Conservation (phyloP, 495 filamentous ascomycete genomes). For the Lophiostoma macrostomum region DNA sequence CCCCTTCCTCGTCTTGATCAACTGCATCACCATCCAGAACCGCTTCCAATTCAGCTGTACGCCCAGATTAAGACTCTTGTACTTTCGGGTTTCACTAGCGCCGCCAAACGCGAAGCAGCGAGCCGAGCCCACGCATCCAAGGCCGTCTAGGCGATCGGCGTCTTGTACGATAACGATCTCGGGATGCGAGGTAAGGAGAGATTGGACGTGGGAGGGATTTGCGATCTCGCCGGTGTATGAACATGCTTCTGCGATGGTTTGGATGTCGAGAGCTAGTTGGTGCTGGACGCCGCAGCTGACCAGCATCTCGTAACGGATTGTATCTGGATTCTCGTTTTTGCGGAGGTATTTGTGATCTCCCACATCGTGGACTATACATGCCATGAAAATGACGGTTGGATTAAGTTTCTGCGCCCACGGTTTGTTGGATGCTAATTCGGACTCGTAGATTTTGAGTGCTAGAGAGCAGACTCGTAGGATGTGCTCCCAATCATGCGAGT, state of each 20-base stretch:
- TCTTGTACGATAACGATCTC: constrained; percentile 86
- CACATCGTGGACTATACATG: background rate
- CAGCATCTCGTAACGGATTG: no score
- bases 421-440: no score
- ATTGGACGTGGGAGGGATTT: background rate
- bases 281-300: background rate
- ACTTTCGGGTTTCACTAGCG: background rate
- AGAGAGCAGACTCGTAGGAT: no score
- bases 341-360: constrained; percentile 4
- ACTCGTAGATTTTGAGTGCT: no score
- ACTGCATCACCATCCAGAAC: no score
- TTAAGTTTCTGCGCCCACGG: background rate
- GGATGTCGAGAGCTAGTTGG: background rate
- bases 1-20: no score
- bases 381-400: background rate
- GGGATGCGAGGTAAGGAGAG: constrained; percentile 55
- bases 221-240: background rate
- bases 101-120: constrained; percentile 59
- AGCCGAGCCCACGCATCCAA: constrained; percentile 78
- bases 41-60: no score
- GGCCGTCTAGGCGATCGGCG: constrained; percentile 82
- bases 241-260: background rate
- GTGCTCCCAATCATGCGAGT: no score
- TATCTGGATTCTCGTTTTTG: background rate
- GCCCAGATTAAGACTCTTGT: no score